Conservation (phyloP, 2,329 filamentous ascomycete species). For the Diaporthe longicolla region DNA sequence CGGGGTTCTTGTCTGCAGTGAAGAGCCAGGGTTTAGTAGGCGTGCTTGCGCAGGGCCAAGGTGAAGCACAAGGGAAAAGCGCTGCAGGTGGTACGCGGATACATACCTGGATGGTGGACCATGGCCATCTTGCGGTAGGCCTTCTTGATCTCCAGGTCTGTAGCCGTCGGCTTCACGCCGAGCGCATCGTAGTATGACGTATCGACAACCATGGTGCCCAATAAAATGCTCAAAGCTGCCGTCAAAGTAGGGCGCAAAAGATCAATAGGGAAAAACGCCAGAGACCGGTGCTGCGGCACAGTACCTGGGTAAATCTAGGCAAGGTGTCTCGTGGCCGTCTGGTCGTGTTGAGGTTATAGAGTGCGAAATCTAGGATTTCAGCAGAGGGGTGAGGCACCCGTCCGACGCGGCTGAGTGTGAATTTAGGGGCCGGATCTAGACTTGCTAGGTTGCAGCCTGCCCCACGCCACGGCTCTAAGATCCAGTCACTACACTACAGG, state of each 20-base stretch:
- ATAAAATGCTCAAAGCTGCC: constrained; percentile 14
- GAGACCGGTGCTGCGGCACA: neutral
- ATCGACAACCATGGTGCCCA: constrained; percentile 83
- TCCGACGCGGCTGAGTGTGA: constrained; percentile 15
- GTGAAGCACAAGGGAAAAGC: neutral
- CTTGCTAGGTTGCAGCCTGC: constrained; percentile 16
- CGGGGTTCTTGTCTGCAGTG: constrained; percentile 90
- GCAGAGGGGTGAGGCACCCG: constrained; percentile 8
- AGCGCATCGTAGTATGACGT: constrained; percentile 91
- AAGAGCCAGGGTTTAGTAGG: constrained; percentile 38
- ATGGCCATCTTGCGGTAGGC: constrained; percentile 96
- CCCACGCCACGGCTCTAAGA: constrained; percentile 27
- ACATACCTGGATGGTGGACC: constrained; percentile 86
- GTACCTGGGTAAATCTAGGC: constrained; percentile 27
- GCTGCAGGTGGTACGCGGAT: constrained; percentile 5
- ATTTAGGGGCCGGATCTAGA: constrained; percentile 30
- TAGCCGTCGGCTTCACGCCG: constrained; percentile 86
- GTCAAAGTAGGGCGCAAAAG: neutral
- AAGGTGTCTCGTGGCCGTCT: constrained; percentile 2
- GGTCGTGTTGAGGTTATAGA: neutral
- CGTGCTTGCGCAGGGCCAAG: neutral
- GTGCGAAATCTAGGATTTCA: constrained; percentile 32
- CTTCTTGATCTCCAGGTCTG: constrained; percentile 96
- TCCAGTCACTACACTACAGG: constrained; percentile 27
- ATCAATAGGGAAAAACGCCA: neutral